Evolutionary conservation across 2,329 filamentous ascomycete genomes (phyloP).

Genomic region (Neurospora crassa): DNA sequence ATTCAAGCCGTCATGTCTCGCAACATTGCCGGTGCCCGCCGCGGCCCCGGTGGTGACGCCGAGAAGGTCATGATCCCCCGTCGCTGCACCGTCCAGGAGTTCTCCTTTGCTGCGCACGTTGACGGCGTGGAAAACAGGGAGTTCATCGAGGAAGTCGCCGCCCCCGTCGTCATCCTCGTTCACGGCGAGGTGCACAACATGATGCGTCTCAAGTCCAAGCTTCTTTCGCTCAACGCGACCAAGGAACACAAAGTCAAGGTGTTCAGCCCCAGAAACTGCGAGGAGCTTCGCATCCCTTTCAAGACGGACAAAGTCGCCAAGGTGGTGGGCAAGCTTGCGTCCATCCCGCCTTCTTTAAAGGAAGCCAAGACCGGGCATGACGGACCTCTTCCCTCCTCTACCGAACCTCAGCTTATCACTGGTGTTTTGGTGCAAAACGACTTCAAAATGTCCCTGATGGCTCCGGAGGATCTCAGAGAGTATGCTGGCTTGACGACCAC

Average conservation of each 20-base stretch:
- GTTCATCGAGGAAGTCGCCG: constrained; percentile 89
- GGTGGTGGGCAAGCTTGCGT: constrained; percentile 87
- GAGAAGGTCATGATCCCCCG: constrained; percentile 88
- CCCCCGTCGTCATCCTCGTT: constrained; percentile 91
- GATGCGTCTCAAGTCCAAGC: constrained; percentile 91
- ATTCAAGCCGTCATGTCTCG: constrained; percentile 90
- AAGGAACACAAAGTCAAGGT: constrained; percentile 81
- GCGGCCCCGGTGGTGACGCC: constrained; percentile 57
- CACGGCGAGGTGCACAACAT: constrained; percentile 97
- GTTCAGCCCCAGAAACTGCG: constrained; percentile 87
- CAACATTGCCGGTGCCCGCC: constrained; percentile 52
- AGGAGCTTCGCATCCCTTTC: constrained; percentile 91
- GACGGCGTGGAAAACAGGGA: constrained; percentile 93
- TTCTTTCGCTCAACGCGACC: constrained; percentile 81
- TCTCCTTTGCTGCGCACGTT: constrained; percentile 92
- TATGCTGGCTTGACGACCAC: constrained; percentile 96
- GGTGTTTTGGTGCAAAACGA: constrained; percentile 96
- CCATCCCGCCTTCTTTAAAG: constrained; percentile 58
- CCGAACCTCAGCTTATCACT: constrained; percentile 53
- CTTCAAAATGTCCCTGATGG: constrained; percentile 95
- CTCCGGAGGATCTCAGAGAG: constrained; percentile 87
- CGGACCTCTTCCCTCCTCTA: constrained; percentile 10
- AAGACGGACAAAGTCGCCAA: constrained; percentile 91
- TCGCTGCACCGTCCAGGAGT: constrained; percentile 87
- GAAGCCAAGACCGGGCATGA: constrained; percentile 19